These are phyloP conservation scores for Wallacemonas sp. DNA, from an alignment of 208 protist genomes.

Conservation along the genomic window DNA sequence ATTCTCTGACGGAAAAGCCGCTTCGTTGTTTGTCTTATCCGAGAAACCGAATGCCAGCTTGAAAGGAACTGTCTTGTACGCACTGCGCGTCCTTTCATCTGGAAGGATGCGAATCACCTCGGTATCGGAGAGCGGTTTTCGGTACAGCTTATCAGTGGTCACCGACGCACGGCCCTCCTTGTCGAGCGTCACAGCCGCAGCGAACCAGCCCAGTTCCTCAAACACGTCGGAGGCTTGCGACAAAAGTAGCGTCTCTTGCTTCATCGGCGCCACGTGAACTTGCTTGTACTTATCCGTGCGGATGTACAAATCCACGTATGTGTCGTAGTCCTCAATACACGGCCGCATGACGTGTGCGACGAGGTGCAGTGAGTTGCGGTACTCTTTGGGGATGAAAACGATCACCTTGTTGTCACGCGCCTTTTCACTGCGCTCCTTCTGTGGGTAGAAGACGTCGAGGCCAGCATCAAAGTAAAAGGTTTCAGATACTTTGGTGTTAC, in stretches of 20 bases:
- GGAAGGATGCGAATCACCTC: conserved; percentile 52
- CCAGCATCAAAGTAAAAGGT: conserved; percentile 88
- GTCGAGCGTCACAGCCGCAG: conserved; percentile 23
- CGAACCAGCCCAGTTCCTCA: conserved; percentile 82
- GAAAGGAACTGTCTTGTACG: conserved; percentile 60
- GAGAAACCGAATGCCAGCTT: conserved; percentile 54
- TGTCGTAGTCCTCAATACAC: conserved; percentile 80
- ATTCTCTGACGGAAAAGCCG: conserved; percentile 55
- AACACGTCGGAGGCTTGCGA: conserved; percentile 69
- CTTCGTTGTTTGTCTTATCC: conserved; percentile 66
- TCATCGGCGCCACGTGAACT: conserved; percentile 81
- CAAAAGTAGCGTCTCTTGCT: conserved; percentile 81
- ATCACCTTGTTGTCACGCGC: conserved; percentile 63
- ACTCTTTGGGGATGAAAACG: conserved; percentile 81
- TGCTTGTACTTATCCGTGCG: conserved; percentile 80
- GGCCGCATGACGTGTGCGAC: conserved; percentile 69
- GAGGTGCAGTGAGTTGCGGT: conserved; percentile 66
- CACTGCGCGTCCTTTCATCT: conserved; percentile 40
- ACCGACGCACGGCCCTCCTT: conserved; percentile 32
- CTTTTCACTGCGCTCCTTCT: conserved; percentile 64
- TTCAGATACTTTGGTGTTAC: conserved; percentile 73
- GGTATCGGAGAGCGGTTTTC: conserved; percentile 48
- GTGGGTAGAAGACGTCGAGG: conserved; percentile 83
- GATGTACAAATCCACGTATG: conserved; percentile 81
- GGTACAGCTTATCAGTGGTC: conserved; percentile 42